These are phyloP conservation scores for Aspergillus wentii DNA, from an alignment of 495 filamentous ascomycete genomes.

Conservation along the genomic window DNA sequence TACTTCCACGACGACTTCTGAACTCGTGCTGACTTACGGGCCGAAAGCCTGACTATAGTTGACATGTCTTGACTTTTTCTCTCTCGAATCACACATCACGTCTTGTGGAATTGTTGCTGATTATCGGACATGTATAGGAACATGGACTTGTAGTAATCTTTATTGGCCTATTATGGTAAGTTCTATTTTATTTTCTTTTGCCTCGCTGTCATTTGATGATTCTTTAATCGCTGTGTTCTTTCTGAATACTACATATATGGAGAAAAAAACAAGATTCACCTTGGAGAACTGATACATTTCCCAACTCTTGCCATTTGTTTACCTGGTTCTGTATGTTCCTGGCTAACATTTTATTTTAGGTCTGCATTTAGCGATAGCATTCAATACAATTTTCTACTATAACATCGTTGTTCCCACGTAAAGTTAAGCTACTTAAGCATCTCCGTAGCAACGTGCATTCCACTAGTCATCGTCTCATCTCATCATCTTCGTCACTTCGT, in stretches of 20 bases:
- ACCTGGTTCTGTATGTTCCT: constrained; percentile 8
- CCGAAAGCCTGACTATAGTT: constrained; percentile 41
- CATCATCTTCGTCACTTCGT: constrained; percentile 1
- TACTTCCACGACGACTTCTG: not conserved
- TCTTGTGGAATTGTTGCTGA: constrained; percentile 27
- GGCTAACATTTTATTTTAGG: not conserved
- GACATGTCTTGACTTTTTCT: constrained; percentile 28
- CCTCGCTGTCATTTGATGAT: constrained; percentile 54
- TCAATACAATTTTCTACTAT: too few species aligned
- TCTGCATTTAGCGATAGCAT: not conserved
- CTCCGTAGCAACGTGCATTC: too few species aligned
- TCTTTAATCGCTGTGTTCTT: constrained; percentile 76
- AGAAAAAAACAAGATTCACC: constrained; percentile 74
- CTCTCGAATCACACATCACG: constrained; percentile 20
- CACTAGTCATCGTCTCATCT: constrained; percentile 1
- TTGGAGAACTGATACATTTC: constrained; percentile 83
- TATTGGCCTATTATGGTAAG: constrained; percentile 19
- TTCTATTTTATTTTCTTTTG: constrained; percentile 8
- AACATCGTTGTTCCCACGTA: too few species aligned
- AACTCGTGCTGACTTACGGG: constrained; percentile 40
- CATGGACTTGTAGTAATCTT: constrained; percentile 10
- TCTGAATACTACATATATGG: constrained; percentile 68
- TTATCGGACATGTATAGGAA: constrained; percentile 20
- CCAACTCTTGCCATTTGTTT: constrained; percentile 10
- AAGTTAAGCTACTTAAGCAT: too few species aligned